A percentile compares a stretch with the other conserved stretches of the same genome.
These are phyloP conservation scores for Pseudogymnoascus pannorum DNA, from an alignment of 2,329 filamentous ascomycete species.

Conservation along the genomic window DNA sequence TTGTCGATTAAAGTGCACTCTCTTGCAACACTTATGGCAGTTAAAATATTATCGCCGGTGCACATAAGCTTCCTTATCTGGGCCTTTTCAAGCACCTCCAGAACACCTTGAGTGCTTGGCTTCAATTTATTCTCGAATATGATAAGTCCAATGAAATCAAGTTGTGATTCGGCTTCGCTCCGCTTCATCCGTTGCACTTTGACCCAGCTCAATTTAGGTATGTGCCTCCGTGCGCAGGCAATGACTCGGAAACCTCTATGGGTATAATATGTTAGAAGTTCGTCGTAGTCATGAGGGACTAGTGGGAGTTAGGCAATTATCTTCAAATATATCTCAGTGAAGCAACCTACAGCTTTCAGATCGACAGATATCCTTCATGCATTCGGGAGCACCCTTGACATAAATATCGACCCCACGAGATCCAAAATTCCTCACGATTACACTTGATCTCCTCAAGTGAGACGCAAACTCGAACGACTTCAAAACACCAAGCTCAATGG, in stretches of 20 bases:
- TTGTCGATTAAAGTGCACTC: constrained; percentile 79
- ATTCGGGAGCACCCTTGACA: constrained; percentile 94
- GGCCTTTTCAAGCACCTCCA: constrained; percentile 74
- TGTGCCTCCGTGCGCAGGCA: constrained; percentile 82
- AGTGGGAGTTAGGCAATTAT: constrained; percentile 13
- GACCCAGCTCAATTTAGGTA: constrained; percentile 84
- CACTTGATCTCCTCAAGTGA: constrained; percentile 83
- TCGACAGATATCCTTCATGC: constrained; percentile 87
- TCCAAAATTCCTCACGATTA: constrained; percentile 83
- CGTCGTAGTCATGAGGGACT: constrained; percentile 84
- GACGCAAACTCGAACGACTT: constrained; percentile 94
- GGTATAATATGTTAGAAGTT: constrained; percentile 82
- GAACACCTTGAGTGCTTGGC: constrained; percentile 70
- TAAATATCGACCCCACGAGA: constrained; percentile 79
- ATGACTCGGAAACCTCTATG: constrained; percentile 96
- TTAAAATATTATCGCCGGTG: constrained; percentile 95
- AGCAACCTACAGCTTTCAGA: constrained; percentile 60
- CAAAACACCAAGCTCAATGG: constrained; percentile 81
- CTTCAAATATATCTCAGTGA: constrained; percentile 2
- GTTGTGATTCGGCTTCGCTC: constrained; percentile 69
- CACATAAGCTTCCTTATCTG: constrained; percentile 92
- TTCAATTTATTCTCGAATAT: constrained; percentile 99
- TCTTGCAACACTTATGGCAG: constrained; percentile 88
- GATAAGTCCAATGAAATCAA: constrained; percentile 93
- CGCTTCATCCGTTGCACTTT: constrained; percentile 92